Base-by-base conservation (phyloP, 345 rosid genomes). In the Brassica nigra region DNA sequence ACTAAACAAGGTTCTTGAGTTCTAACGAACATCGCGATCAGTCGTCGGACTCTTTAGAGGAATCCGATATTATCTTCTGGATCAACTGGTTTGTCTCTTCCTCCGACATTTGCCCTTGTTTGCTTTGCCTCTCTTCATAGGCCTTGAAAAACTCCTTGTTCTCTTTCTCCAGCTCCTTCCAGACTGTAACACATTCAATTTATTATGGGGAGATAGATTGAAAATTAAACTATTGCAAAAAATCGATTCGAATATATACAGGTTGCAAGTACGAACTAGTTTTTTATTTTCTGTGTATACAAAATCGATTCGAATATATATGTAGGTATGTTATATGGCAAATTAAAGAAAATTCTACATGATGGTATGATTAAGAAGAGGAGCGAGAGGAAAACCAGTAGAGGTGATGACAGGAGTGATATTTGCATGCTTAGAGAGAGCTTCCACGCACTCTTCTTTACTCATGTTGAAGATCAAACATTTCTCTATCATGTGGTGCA, bases 401-500 rank as follows among this genome's bases (percentile, higher is more conserved):
- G 98, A 90, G 68, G 98, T 94, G 86, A 94, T 88, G 83, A 94
- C 91, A 71, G 97, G 97, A 70, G 86, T 80, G 82, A 94, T 92
- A 12, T 92, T 82, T 75, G 97, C 98, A 90, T 91, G 91, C 79
- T 86, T 94, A 31, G 90, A 87, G 64, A 94, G 97, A 67, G 97
- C 95, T 87, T 92, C 95, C 83, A 91, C 84, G 92, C 98, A 92
- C 81, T 94, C 98, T 80, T 92, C 95, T 85, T 90, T 92, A 20
- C 85, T 85, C 97, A 94, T 90, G 57, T 85, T 83, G 74, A 89
- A 94, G 88, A 91, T 90, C 83, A 94, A 79, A 74, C 98, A 94
- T 84, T 90, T 94, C 86, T 94, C 98, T 69, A 92, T 94, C 87
- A 94, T 83, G 78, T 92, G 92, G 74, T 94, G 98, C 86, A 94